These are phyloP conservation scores for Balansia obtecta DNA, from an alignment of 2,329 filamentous ascomycete species.

Conservation along the genomic window DNA sequence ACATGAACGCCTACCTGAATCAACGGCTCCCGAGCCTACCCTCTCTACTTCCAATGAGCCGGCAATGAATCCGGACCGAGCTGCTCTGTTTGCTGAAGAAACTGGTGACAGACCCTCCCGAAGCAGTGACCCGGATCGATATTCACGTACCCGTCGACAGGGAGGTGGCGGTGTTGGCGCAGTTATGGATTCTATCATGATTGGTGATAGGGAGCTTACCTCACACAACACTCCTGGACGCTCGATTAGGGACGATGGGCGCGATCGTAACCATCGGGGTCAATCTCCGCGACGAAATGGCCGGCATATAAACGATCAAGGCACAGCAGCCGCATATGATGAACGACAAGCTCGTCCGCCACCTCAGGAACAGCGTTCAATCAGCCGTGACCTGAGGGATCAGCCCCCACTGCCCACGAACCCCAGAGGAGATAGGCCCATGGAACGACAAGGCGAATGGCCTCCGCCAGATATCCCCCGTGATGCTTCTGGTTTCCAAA, in stretches of 20 bases:
- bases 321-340: slow-evolving; percentile 28
- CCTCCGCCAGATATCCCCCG: slow-evolving; percentile 24
- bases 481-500: slow-evolving; percentile 26
- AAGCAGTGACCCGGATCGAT: slow-evolving; percentile 18
- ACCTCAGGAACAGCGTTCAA: slow-evolving; percentile 19
- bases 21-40: slow-evolving; percentile 16
- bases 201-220: slow-evolving; percentile 24
- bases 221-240: slow-evolving; percentile 19
- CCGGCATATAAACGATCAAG: slow-evolving; percentile 19
- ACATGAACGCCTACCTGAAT: slow-evolving; percentile 18
- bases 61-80: slow-evolving; percentile 42
- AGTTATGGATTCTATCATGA: slow-evolving; percentile 27
- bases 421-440: slow-evolving; percentile 22
- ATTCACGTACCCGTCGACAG: slow-evolving; percentile 16
- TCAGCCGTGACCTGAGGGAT: slow-evolving; percentile 19
- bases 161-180: slow-evolving; percentile 12
- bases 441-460: slow-evolving; percentile 27
- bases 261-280: slow-evolving; percentile 26
- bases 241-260: slow-evolving; percentile 29
- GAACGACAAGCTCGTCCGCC: slow-evolving; percentile 34
- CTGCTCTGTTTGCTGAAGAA: slow-evolving; percentile 33
- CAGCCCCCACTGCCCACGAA: slow-evolving; percentile 17
- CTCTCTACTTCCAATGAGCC: slow-evolving; percentile 26
- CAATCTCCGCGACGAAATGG: slow-evolving; percentile 37
- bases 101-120: slow-evolving; percentile 14